A percentile compares a stretch with the other conserved stretches of the same genome.
phyloP scores from a whole-genome alignment of 495 filamentous ascomycete genomes.

The Trichoderma asperelloides region DNA sequence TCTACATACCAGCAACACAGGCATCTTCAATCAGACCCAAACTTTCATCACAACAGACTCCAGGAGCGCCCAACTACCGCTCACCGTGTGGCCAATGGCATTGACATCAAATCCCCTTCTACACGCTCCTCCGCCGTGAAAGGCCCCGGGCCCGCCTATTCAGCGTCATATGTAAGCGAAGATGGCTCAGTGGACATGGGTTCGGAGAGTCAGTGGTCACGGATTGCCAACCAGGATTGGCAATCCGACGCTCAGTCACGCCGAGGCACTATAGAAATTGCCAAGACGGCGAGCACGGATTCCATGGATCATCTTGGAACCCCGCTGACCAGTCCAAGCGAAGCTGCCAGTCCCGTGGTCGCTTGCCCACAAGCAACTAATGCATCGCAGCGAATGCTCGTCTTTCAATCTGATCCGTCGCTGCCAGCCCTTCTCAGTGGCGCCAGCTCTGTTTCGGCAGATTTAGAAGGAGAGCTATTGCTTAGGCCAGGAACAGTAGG shows the following conservation, averaged over 20 bases:
- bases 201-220: background rate
- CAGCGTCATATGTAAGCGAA: background rate
- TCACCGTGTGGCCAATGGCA: constrained; percentile 24
- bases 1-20: constrained; percentile 26
- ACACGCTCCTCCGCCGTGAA: background rate
- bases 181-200: background rate
- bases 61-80: constrained; percentile 32
- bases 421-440: constrained; percentile 68
- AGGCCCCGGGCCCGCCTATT: background rate
- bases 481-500: constrained; percentile 36
- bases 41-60: constrained; percentile 34
- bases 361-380: constrained; percentile 44
- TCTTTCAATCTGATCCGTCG: constrained; percentile 64
- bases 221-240: background rate
- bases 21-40: constrained; percentile 37
- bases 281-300: constrained; percentile 24
- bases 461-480: constrained; percentile 46
- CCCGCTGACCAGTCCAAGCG: constrained; percentile 40
- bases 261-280: background rate
- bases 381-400: constrained; percentile 48
- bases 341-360: constrained; percentile 48
- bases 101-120: background rate
- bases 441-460: constrained; percentile 69
- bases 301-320: constrained; percentile 29
- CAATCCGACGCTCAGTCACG: constrained; percentile 17